Base-by-base conservation (phyloP, 495 filamentous ascomycete species). In the Penicillium ochrochloron region DNA sequence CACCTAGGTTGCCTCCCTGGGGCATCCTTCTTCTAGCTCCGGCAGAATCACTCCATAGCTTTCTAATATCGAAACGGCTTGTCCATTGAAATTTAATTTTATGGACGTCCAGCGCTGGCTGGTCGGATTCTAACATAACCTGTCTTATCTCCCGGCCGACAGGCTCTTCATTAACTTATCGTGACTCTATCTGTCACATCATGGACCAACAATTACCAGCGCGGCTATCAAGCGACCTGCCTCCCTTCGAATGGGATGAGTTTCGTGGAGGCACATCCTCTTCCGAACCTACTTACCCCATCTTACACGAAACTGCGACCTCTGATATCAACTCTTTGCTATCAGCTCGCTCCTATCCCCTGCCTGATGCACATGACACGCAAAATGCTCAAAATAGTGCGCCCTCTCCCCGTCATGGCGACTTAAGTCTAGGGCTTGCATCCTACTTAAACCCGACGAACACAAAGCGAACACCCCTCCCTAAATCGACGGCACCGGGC, bases 331-430 rank as follows among this genome's bases (percentile, higher is more conserved):
- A 51, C 8, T 64, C 61, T 37, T 59, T 72, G 55, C 70, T 72
- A 21, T 72, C 70, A 7, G 65, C 71, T 27, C 68, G 66, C 46
- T 75, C 72, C 3, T 72, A 75, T 52, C 69, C 69, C 27, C 46
- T 74, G 0, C 67, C 69, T 5, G 54, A 67, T 9, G 12, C 59
- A 39, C 12, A 34, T 14, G 41, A 62, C 33, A 15, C 59, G 0
- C 54, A 57, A 25, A 57, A 39, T 57, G 54, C 54, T 39, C 54
- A 57, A 57, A 57, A 23, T 57, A 39, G 54, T 57, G 25, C 54
- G 33, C 54, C 33, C 41, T 57, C 54, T 8, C n/a, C 54, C 54
- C 41, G 31, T 57, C 33, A 5, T 21, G 31, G 34, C 54, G 33
- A 25, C 54, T 57, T 57, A 17, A 1, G 34, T 19, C 33, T 57